Conservation (phyloP, 2,329 filamentous ascomycete genomes). For the Penicillium crustosum region DNA sequence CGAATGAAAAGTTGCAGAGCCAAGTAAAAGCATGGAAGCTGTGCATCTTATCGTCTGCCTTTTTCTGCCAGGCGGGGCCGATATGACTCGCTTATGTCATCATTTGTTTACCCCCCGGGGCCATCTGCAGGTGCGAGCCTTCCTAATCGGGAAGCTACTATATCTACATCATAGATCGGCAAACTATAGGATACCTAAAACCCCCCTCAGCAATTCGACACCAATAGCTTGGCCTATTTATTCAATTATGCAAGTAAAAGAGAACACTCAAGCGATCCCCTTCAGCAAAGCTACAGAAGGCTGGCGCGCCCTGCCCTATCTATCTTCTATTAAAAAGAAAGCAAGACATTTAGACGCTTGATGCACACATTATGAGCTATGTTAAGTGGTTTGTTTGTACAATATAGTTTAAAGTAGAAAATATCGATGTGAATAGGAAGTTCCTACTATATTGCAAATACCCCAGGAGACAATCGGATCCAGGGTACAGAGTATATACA, state of each 20-base stretch:
- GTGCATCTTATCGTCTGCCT: constrained; percentile 11
- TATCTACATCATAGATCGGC: background rate
- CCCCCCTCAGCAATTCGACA: background rate
- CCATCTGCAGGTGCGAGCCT: background rate
- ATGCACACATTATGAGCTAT: too few species aligned
- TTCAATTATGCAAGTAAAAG: constrained; percentile 26
- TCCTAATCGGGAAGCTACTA: background rate
- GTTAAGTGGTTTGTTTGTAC: background rate
- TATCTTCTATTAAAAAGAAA: too few species aligned
- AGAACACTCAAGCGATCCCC: constrained; percentile 26
- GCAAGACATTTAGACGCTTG: too few species aligned
- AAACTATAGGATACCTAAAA: background rate
- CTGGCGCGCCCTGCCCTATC: constrained; percentile 8
- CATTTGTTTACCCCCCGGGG: background rate
- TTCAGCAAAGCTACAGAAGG: constrained; percentile 18
- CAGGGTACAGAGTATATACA: too few species aligned
- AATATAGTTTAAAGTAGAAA: background rate
- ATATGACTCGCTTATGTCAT: constrained; percentile 1
- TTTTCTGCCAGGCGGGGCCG: constrained; percentile 18
- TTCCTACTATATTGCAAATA: background rate
- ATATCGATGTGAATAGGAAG: background rate
- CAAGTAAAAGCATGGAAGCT: constrained; percentile 1
- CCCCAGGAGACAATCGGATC: background rate
- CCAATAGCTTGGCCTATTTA: background rate
- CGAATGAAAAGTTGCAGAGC: background rate